Conservation (phyloP, 768 basidiomycete genomes). For the Suillus tomentosus region DNA sequence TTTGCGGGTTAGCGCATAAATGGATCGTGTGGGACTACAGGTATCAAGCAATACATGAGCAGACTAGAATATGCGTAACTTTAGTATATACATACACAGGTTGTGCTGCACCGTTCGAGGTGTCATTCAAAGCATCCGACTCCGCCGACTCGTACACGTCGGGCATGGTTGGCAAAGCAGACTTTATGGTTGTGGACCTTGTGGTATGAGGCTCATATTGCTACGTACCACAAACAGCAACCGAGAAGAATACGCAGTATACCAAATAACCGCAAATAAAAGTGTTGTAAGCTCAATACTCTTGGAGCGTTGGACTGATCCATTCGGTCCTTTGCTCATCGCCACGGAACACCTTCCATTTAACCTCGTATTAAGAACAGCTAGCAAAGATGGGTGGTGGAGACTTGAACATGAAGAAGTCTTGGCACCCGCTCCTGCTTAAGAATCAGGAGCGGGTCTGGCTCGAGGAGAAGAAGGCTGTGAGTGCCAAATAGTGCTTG, state of each 20-base stretch:
- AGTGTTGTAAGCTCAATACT: constrained; percentile 10
- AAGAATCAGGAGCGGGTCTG: constrained; percentile 99
- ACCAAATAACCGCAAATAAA: constrained; percentile 37
- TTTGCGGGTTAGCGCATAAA: constrained; percentile 79
- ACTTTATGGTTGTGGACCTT: constrained; percentile 11
- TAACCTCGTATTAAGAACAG: constrained; percentile 18
- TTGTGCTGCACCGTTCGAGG: constrained; percentile 21
- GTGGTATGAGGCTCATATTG: constrained; percentile 13
- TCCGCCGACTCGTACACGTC: constrained; percentile 37
- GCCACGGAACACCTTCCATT: constrained; percentile 13
- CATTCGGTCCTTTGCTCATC: constrained; percentile 16
- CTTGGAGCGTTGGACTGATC: constrained; percentile 9
- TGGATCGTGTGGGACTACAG: constrained; percentile 72
- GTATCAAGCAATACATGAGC: constrained; percentile 21
- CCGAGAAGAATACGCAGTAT: neutral
- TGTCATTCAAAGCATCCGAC: constrained; percentile 38
- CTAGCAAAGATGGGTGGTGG: constrained; percentile 91
- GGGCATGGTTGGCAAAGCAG: constrained; percentile 29
- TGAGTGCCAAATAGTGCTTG: constrained; percentile 40
- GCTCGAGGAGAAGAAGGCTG: constrained; percentile 97
- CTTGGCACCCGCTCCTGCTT: constrained; percentile 97
- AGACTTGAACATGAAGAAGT: constrained; percentile 99
- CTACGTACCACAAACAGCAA: neutral
- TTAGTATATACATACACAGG: constrained; percentile 31
- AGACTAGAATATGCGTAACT: neutral